Evolutionary conservation across 306 rosid species (phyloP).

Genomic region (Casuarina equisetifolia): DNA sequence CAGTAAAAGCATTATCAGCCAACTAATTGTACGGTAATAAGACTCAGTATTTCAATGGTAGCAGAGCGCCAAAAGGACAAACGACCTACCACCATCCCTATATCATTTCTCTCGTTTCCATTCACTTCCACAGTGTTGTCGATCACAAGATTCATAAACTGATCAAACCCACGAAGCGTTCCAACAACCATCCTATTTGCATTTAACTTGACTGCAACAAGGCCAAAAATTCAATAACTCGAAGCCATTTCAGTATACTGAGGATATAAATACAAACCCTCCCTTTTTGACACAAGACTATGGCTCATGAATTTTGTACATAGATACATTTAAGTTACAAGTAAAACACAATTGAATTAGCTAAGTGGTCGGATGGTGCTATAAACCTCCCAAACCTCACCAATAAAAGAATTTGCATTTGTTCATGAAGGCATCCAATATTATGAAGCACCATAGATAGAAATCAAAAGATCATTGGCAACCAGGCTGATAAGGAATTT

Average conservation of each 20-base stretch:
- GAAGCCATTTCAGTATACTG: neutral
- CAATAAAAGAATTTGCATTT: neutral
- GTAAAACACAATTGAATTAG: neutral
- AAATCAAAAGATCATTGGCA: neutral
- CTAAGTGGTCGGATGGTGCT: neutral
- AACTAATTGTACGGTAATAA: neutral
- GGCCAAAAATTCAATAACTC: neutral
- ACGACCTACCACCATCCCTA: conserved; percentile 97
- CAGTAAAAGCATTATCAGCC: conserved; percentile 17
- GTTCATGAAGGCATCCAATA: neutral
- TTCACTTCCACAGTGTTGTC: conserved; percentile 94
- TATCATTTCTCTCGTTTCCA: conserved; percentile 77
- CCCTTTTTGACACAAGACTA: neutral
- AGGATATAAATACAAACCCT: neutral
- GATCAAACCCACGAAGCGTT: conserved; percentile 92
- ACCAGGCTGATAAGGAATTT: neutral
- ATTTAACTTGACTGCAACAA: conserved; percentile 78
- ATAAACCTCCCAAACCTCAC: neutral
- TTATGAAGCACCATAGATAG: neutral
- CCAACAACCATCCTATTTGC: conserved; percentile 92
- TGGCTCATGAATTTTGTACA: neutral
- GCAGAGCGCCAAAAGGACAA: neutral
- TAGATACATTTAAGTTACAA: neutral
- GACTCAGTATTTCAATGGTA: neutral
- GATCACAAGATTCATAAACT: conserved; percentile 92